A percentile compares a stretch with the other conserved stretches of the same genome.
These are phyloP conservation scores for Globisporangium perplexum DNA, from an alignment of 352 stramenopile species.

Conservation along the genomic window DNA sequence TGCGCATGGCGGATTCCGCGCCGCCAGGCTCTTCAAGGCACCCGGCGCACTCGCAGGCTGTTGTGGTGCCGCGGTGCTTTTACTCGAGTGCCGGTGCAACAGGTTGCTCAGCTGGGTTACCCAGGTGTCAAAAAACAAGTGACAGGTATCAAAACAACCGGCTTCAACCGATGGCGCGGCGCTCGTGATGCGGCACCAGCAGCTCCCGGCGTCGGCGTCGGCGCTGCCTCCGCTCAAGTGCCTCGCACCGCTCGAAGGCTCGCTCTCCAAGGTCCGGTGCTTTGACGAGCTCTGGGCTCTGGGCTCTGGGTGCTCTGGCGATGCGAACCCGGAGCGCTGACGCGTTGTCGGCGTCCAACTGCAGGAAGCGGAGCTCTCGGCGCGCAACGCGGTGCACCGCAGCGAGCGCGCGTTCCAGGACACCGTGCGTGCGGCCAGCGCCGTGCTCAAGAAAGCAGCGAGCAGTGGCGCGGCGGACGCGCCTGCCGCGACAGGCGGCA, in stretches of 20 bases:
- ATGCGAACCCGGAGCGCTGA: too few species aligned
- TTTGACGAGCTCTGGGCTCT: too few species aligned
- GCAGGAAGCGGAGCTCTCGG: slow-evolving; percentile 43
- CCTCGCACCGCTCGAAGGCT: slow-evolving; percentile 32
- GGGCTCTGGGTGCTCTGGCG: too few species aligned
- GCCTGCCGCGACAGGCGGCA: slow-evolving; percentile 15
- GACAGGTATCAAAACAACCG: not conserved
- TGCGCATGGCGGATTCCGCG: not conserved
- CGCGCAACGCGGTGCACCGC: slow-evolving; percentile 37
- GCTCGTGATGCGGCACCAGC: not conserved
- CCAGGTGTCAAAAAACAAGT: not conserved
- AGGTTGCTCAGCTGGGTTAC: too few species aligned
- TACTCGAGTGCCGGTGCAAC: too few species aligned
- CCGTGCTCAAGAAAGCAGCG: slow-evolving; percentile 21
- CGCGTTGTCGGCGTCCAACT: too few species aligned
- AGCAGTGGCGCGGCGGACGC: not conserved
- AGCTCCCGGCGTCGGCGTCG: slow-evolving; percentile 1
- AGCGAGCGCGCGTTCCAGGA: slow-evolving; percentile 24
- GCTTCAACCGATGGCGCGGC: not conserved
- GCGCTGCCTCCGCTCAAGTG: slow-evolving; percentile 24
- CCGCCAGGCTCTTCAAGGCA: not conserved
- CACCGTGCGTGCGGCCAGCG: slow-evolving; percentile 25
- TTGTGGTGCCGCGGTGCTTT: not conserved
- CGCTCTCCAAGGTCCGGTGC: slow-evolving; percentile 22
- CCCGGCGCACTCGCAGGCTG: too few species aligned